Evolutionary conservation across 2,329 filamentous ascomycete genomes (phyloP), one percentile per base, ranked within the genome.

Genomic region (Plenodomus lindquistii): DNA sequence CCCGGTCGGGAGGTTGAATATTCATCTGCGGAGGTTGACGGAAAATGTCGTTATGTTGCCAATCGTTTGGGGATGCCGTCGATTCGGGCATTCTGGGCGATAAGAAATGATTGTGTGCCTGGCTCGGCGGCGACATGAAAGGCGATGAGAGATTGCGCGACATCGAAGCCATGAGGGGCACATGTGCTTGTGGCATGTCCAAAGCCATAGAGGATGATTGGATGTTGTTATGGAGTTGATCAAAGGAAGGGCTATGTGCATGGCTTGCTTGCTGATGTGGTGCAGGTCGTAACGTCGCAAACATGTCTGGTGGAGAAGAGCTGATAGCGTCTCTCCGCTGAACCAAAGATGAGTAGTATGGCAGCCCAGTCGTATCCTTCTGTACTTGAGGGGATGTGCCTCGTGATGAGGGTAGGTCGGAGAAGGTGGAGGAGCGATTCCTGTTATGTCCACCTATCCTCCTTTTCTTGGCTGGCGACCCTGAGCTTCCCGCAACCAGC

Each of bases 301-400:
- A 18, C 16, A 22, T 4, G 37, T 24, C 10, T 17, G 15, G 2
- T 40, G 24, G 27, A 49, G 36, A 1, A 29, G 18, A 13, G 40
- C 20, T 4, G 38, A 35, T 9, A 11, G 44, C 27, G 51, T 35
- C 5, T 49, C 29, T 13, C 35, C 11, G 6, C 11, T 31, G 27
- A 11, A 31, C 6, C 6, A 4, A 13, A 13, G 27, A 15, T 5
- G 19, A 17, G 19, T 50, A 54, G 19, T 54, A 52, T 18, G 48
- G 50, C 17, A 42, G 24, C 4, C 24, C 16, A 2, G n/a, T 35
- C 15, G n/a, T 27, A 18, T 42, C 29, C 3, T 40, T 35, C 13
- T 37, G 45, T 9, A 39, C 15, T 7, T 56, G 50, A 17, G 55
- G 51, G n/a, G 50, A 50, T 19, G 49, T 42, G 4, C 46, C 47